Percentiles rank a stretch among this genome's conserved stretches.
Evolutionary conservation across 1,284 basidiomycete species (phyloP).

Genomic region (Retiboletus fuscus): DNA sequence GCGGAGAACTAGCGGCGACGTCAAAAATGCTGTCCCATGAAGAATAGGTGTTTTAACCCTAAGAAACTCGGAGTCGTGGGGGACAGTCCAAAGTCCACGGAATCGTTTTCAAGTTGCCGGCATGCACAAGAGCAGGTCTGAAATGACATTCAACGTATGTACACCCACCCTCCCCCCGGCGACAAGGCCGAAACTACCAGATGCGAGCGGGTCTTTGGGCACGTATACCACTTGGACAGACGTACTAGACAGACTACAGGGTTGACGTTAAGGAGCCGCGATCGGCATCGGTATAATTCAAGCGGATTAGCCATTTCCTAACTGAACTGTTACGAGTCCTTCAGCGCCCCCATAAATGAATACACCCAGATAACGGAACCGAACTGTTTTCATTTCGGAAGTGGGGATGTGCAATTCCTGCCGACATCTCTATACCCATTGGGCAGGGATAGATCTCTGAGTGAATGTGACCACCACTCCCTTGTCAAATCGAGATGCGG

Average conservation of each 20-base stretch:
- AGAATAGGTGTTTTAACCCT: background rate
- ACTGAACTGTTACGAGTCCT: slow-evolving; percentile 9
- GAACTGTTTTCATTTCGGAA: slow-evolving; percentile 39
- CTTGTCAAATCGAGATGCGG: slow-evolving; percentile 17
- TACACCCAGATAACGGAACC: slow-evolving; percentile 16
- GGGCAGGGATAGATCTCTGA: slow-evolving; percentile 19
- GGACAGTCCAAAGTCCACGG: background rate
- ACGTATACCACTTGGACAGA: background rate
- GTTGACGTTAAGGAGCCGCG: background rate
- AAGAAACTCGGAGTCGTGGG: background rate
- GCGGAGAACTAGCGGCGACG: background rate
- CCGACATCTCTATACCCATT: slow-evolving; percentile 21
- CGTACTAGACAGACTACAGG: background rate
- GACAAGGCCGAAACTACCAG: background rate
- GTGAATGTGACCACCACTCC: background rate
- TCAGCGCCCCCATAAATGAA: background rate
- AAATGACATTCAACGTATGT: background rate
- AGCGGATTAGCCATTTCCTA: slow-evolving; percentile 1
- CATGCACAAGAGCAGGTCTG: background rate
- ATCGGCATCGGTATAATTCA: slow-evolving; percentile 9
- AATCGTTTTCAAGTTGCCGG: background rate
- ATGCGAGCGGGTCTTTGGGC: slow-evolving; percentile 7
- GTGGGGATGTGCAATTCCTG: slow-evolving; percentile 7
- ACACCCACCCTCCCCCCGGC: background rate
- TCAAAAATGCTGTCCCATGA: background rate